Percentiles rank a stretch among this genome's conserved stretches.
These are phyloP conservation scores for Kwoniella shandongensis DNA, from an alignment of 768 basidiomycete species.

Conservation along the genomic window DNA sequence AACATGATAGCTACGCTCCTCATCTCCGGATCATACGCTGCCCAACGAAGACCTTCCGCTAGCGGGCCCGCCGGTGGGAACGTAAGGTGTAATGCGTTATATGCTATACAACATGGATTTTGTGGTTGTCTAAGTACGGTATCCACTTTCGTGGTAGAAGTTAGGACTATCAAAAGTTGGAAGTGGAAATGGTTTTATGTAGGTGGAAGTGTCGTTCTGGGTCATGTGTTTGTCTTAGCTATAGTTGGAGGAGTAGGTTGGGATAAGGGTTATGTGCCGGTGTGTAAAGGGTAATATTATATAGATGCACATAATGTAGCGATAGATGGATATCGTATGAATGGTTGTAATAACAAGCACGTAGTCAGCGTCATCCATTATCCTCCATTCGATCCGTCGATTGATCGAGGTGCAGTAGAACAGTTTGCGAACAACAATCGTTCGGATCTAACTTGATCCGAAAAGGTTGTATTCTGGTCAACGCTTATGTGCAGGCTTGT, in stretches of 20 bases:
- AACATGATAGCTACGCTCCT: conserved; percentile 72
- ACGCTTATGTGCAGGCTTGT: no score
- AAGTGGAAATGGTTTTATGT: conserved; percentile 70
- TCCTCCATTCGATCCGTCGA: no score
- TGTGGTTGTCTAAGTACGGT: conserved; percentile 94
- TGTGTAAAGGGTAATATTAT: conserved; percentile 9
- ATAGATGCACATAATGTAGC: no score
- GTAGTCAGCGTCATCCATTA: no score
- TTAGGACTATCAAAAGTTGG: conserved; percentile 60
- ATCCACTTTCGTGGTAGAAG: conserved; percentile 85
- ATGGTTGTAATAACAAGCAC: no score
- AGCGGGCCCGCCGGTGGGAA: not conserved
- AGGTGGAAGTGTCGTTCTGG: conserved; percentile 65
- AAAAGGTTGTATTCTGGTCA: no score
- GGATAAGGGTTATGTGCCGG: conserved; percentile 3
- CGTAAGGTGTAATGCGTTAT: conserved; percentile 68
- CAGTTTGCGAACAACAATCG: no score
- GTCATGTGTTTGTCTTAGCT: conserved; percentile 69
- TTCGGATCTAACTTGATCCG: no score
- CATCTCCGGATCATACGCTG: conserved; percentile 68
- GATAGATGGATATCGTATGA: no score
- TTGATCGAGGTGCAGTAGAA: no score
- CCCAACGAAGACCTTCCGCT: conserved; percentile 60
- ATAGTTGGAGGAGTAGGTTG: conserved; percentile 63
- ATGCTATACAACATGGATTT: conserved; percentile 85